Percentiles rank a stretch among this genome's conserved stretches.
phyloP scores from a whole-genome alignment of 139 green algal species.

The Coccomyxa sp. region DNA sequence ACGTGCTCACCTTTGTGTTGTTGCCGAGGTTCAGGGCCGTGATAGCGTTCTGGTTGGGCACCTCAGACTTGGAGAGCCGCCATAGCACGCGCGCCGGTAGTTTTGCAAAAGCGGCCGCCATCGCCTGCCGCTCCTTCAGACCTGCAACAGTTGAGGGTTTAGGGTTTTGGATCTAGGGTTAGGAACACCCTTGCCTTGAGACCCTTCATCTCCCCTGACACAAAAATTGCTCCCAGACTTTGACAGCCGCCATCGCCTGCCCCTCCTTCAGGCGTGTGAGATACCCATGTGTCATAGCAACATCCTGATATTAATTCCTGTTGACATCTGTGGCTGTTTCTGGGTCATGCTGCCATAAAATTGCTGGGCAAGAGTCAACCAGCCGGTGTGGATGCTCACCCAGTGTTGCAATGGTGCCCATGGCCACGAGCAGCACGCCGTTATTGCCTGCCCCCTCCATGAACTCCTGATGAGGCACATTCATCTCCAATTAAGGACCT shows the following conservation, averaged over 20 bases:
- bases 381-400: no score
- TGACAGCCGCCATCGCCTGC: not conserved
- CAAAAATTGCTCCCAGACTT: not conserved
- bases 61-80: slow-evolving; percentile 5
- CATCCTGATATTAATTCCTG: no score
- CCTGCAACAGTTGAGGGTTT: not conserved
- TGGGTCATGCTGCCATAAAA: no score
- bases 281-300: not conserved
- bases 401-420: no score
- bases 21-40: not conserved
- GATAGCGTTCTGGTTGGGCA: not conserved
- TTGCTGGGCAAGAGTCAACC: no score
- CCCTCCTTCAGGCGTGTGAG: not conserved
- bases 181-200: not conserved
- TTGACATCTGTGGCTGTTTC: no score
- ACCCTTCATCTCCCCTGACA: no score
- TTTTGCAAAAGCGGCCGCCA: slow-evolving; percentile 8
- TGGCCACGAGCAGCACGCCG: slow-evolving; percentile 11
- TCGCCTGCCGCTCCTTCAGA: not conserved
- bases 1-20: slow-evolving; percentile 5
- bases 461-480: slow-evolving; percentile 2
- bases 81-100: slow-evolving; percentile 10
- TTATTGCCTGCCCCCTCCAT: slow-evolving; percentile 12
- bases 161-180: not conserved
- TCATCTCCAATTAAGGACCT: no score